Percentiles rank a stretch among this genome's conserved stretches.
These are phyloP conservation scores for Catunica adiposa DNA, from an alignment of 2,329 filamentous ascomycete genomes.

Conservation along the genomic window DNA sequence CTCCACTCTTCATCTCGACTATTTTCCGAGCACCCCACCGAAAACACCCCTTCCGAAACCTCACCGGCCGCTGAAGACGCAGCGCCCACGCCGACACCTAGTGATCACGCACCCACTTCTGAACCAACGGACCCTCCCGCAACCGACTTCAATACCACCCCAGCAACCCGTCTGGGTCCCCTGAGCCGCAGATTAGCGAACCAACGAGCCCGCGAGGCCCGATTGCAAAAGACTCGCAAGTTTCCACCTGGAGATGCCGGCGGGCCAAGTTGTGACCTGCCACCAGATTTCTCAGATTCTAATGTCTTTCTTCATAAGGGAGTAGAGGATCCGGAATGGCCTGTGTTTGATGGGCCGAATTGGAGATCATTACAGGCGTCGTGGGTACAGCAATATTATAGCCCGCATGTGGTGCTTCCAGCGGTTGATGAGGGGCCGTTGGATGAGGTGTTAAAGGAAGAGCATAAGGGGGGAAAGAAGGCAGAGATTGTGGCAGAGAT, in stretches of 20 bases:
- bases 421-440: neutral
- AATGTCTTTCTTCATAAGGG: conserved; percentile 13
- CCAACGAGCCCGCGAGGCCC: neutral
- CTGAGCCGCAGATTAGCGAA: neutral
- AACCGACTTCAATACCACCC: neutral
- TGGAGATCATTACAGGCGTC: conserved; percentile 12
- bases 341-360: conserved; percentile 12
- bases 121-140: neutral
- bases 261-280: conserved; percentile 1
- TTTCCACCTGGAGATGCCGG: neutral
- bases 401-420: neutral
- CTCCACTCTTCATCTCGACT: no score
- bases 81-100: neutral
- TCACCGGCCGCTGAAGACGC: neutral
- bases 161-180: no score
- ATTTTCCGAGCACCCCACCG: neutral
- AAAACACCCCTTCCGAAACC: neutral
- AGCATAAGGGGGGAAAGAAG: neutral
- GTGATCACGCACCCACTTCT: neutral
- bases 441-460: neutral
- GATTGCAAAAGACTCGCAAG: neutral
- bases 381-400: conserved; percentile 13
- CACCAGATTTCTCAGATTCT: neutral
- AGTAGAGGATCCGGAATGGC: conserved; percentile 12
- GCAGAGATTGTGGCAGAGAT: neutral